These are phyloP conservation scores for Nakazawaea ishiwadae DNA, from an alignment of 805 yeast genomes.

Conservation along the genomic window DNA sequence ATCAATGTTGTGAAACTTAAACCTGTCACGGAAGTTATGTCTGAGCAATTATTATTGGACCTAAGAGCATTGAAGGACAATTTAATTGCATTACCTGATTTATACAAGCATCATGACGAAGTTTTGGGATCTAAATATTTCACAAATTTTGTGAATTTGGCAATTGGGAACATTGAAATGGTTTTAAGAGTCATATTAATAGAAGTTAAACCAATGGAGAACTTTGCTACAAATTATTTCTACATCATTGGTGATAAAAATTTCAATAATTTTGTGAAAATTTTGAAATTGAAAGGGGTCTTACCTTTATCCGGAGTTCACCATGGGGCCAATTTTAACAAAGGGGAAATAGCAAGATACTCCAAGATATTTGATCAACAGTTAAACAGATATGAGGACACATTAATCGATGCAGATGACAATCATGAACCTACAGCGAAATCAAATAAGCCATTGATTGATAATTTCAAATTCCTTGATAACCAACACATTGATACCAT, in stretches of 20 bases:
- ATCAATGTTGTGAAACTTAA: conserved; percentile 54
- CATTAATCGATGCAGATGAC: conserved; percentile 16
- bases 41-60: conserved; percentile 82
- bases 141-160: conserved; percentile 21
- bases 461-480: conserved; percentile 23
- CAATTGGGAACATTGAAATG: conserved; percentile 40
- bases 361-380: conserved; percentile 35
- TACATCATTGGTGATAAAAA: conserved; percentile 62
- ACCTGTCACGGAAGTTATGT: conserved; percentile 64
- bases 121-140: conserved; percentile 22
- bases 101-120: conserved; percentile 32
- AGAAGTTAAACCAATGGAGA: conserved; percentile 59
- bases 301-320: conserved; percentile 26
- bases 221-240: conserved; percentile 61
- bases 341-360: conserved; percentile 31
- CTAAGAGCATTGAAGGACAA: conserved; percentile 56
- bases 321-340: conserved; percentile 17
- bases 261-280: conserved; percentile 56
- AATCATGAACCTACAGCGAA: conserved; percentile 16
- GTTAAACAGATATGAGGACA: conserved; percentile 28
- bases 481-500: conserved; percentile 12
- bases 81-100: conserved; percentile 43
- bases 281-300: conserved; percentile 61
- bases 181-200: conserved; percentile 67
- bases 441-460: conserved; percentile 27